Base-by-base conservation (phyloP, 83 land plant genomes). In the Isoetes engelmannii region DNA sequence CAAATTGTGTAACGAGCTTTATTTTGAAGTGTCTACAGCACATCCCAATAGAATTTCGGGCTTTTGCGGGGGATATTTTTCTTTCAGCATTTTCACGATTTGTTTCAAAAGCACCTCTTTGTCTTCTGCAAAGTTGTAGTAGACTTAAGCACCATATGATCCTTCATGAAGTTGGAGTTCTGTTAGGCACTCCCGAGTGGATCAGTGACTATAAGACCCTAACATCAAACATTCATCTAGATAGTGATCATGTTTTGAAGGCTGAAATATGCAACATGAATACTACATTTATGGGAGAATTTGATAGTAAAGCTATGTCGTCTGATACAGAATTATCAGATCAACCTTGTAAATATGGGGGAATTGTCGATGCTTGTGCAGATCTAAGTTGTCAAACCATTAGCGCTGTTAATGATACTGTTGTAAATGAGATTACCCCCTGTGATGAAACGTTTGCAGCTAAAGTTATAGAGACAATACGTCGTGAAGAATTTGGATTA, bases 401-500 rank as follows among this genome's bases (percentile, higher is more conserved):
- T n/a, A n/a, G n/a, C n/a, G n/a, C n/a, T n/a, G n/a, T n/a, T n/a
- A n/a, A n/a, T n/a, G n/a, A n/a, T n/a, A n/a, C n/a, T n/a, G n/a
- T n/a, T n/a, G n/a, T n/a, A n/a, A n/a, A n/a, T n/a, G n/a, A n/a
- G n/a, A n/a, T n/a, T n/a, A n/a, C n/a, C n/a, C n/a, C n/a, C n/a
- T n/a, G n/a, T n/a, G n/a, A n/a, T n/a, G n/a, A n/a, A n/a, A n/a
- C n/a, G n/a, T n/a, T n/a, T n/a, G 79, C 79, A 51, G 67, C 50
- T 58, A 59, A 45, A 65, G 60, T 90, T 49, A 80, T 93, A 72
- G 84, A 85, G 72, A 62, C 78, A 37, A 90, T 93, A 53, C 80
- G 98, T 53, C 77, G 84, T 60, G 96, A 93, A 28, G 98, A 93
- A 63, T 93, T 93, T 85, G 98, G 98, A 41, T 66, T 93, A 41